Conservation (phyloP, 176 grass and related monocot genomes). For the Echinochloa phyllopogon region DNA sequence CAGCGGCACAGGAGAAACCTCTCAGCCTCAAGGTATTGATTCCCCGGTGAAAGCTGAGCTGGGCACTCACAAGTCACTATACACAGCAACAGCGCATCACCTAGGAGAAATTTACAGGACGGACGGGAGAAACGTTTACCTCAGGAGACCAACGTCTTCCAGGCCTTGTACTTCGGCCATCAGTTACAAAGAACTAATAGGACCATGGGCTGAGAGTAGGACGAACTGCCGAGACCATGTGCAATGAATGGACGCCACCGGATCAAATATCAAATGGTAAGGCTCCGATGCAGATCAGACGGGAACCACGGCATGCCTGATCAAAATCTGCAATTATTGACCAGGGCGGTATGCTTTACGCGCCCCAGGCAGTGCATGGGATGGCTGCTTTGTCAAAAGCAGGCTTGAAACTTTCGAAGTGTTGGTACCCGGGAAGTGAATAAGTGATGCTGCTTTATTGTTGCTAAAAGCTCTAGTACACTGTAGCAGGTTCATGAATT, state of each 20-base stretch:
- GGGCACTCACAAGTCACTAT: neutral
- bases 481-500: slow-evolving; percentile 1
- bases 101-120: slow-evolving; percentile 18
- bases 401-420: neutral
- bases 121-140: slow-evolving; percentile 11
- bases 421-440: slow-evolving; percentile 20
- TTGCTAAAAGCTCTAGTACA: slow-evolving; percentile 11
- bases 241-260: slow-evolving; percentile 47
- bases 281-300: slow-evolving; percentile 34
- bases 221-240: slow-evolving; percentile 39
- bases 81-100: neutral
- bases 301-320: slow-evolving; percentile 35
- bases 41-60: slow-evolving; percentile 15
- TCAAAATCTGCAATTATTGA: slow-evolving; percentile 46
- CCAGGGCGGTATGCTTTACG: slow-evolving; percentile 44
- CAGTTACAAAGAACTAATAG: slow-evolving; percentile 36
- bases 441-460: slow-evolving; percentile 33
- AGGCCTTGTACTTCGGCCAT: slow-evolving; percentile 36
- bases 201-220: slow-evolving; percentile 5
- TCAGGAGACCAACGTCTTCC: neutral
- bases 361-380: slow-evolving; percentile 10
- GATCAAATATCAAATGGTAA: slow-evolving; percentile 38
- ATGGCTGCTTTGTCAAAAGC: slow-evolving; percentile 39
- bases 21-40: slow-evolving; percentile 32
- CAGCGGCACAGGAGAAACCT: slow-evolving; percentile 16